These are phyloP conservation scores for Meyerozyma guilliermondii DNA, from an alignment of 1,139 yeast species.

Conservation along the genomic window DNA sequence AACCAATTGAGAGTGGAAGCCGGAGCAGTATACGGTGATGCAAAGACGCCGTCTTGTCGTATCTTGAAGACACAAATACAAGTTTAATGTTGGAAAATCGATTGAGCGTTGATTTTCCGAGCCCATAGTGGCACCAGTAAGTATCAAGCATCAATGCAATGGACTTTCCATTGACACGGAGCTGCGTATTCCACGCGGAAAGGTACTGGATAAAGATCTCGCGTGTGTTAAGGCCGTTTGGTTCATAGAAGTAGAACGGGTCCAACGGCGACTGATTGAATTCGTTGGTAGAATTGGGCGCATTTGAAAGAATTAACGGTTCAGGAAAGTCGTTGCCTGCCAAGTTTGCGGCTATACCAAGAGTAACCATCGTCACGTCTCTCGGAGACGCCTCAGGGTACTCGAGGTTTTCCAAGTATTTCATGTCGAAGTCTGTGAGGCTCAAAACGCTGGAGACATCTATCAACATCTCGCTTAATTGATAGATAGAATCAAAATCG, in stretches of 20 bases:
- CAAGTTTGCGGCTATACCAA: constrained; percentile 16
- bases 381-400: neutral
- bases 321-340: constrained; percentile 14
- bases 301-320: constrained; percentile 14
- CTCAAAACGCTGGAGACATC: constrained; percentile 9
- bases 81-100: constrained; percentile 6
- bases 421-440: neutral
- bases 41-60: constrained; percentile 4
- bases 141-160: constrained; percentile 12
- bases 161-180: constrained; percentile 6
- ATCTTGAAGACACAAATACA: constrained; percentile 5
- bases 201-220: constrained; percentile 9
- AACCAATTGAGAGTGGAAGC: constrained; percentile 6
- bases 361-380: constrained; percentile 7
- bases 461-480: constrained; percentile 15
- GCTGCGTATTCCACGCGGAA: constrained; percentile 9
- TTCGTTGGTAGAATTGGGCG: constrained; percentile 4
- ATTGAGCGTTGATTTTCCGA: constrained; percentile 6
- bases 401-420: neutral
- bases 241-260: constrained; percentile 7
- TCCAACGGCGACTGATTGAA: constrained; percentile 3
- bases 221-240: constrained; percentile 11
- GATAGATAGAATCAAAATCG: constrained; percentile 13
- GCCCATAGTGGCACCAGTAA: constrained; percentile 12
- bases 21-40: constrained; percentile 4